Evolutionary conservation across 1,284 basidiomycete species (phyloP).

Genomic region (Apiotrichum brassicae): DNA sequence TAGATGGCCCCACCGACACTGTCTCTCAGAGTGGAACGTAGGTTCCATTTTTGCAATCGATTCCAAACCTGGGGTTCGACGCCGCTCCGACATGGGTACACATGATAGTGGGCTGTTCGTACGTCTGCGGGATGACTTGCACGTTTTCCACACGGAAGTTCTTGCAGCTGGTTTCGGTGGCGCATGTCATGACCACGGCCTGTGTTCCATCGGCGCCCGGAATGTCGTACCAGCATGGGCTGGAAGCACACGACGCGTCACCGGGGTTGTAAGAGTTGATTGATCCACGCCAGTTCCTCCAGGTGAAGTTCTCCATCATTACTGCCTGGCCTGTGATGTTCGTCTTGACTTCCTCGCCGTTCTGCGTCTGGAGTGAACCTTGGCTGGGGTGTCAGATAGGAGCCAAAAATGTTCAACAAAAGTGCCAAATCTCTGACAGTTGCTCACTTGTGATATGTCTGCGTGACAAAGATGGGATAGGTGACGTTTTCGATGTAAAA

Average conservation of each 20-base stretch:
- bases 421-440: too few species aligned
- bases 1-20: too few species aligned
- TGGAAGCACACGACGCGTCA: slow-evolving; percentile 40
- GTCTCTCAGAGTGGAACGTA: not conserved
- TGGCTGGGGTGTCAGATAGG: too few species aligned
- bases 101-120: slow-evolving; percentile 5
- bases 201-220: slow-evolving; percentile 30
- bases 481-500: slow-evolving; percentile 42
- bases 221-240: slow-evolving; percentile 44
- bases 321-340: slow-evolving; percentile 17
- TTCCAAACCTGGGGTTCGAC: slow-evolving; percentile 18
- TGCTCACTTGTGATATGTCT: slow-evolving; percentile 44
- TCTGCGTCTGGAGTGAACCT: slow-evolving; percentile 22
- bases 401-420: too few species aligned
- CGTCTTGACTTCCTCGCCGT: slow-evolving; percentile 10
- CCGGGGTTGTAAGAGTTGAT: slow-evolving; percentile 46
- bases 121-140: slow-evolving; percentile 21
- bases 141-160: slow-evolving; percentile 23
- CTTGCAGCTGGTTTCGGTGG: slow-evolving; percentile 20
- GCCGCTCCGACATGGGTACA: slow-evolving; percentile 14
- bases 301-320: slow-evolving; percentile 24
- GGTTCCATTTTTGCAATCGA: slow-evolving; percentile 14
- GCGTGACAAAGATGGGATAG: slow-evolving; percentile 51
- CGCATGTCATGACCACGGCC: slow-evolving; percentile 36
- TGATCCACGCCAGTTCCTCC: slow-evolving; percentile 48